phyloP scores from a whole-genome alignment of 1,284 basidiomycete species.

The Vanrija pseudolonga region DNA sequence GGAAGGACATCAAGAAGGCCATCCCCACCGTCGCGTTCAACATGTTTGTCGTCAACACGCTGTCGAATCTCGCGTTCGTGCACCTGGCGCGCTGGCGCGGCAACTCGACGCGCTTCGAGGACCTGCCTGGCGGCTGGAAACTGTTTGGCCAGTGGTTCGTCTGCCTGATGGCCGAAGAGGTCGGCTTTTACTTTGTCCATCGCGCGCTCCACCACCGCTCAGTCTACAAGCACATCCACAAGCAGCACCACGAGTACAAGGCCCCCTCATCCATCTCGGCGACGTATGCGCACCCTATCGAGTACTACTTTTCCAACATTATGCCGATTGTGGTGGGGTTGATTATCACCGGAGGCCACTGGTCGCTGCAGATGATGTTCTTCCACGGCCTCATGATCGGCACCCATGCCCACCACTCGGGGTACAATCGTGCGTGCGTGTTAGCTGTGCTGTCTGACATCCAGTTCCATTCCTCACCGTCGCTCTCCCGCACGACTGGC shows the following conservation, averaged over 20 bases:
- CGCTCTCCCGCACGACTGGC: neutral
- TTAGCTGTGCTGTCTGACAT: no score
- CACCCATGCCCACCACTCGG: neutral
- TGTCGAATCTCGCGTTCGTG: neutral
- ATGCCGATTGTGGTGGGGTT: neutral
- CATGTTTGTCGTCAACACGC: neutral
- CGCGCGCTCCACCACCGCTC: constrained; percentile 63
- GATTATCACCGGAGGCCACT: neutral
- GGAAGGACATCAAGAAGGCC: neutral
- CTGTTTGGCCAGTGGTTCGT: neutral
- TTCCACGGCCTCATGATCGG: neutral
- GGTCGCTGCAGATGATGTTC: neutral
- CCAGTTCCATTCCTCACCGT: neutral
- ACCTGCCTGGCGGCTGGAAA: neutral
- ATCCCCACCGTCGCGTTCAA: neutral
- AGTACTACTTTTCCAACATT: neutral
- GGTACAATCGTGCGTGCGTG: neutral
- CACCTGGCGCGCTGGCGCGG: neutral
- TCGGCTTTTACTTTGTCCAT: neutral
- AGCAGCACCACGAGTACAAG: constrained; percentile 86
- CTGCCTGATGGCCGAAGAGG: neutral
- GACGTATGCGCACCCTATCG: neutral
- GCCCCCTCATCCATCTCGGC: neutral
- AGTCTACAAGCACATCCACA: constrained; percentile 87
- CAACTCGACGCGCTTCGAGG: neutral